These are phyloP conservation scores for Endogone sp. DNA, from an alignment of 192 early-diverging fungal species.

Conservation along the genomic window DNA sequence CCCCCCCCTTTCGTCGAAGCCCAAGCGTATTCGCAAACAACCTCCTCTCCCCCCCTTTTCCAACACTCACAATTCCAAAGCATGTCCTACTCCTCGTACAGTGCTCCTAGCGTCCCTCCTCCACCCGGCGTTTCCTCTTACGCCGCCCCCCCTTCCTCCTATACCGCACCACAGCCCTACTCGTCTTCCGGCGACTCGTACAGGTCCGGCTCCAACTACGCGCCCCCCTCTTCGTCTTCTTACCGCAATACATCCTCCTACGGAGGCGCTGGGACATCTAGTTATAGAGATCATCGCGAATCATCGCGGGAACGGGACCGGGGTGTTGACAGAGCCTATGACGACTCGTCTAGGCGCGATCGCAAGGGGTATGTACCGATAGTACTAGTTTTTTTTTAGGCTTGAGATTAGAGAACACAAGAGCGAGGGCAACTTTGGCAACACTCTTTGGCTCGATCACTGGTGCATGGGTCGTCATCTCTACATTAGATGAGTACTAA, in stretches of 20 bases:
- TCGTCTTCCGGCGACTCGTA: slow-evolving; percentile 24
- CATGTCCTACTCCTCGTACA: slow-evolving; percentile 24
- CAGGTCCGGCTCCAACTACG: slow-evolving; percentile 7
- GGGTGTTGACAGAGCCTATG: slow-evolving; percentile 34
- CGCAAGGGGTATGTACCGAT: slow-evolving; percentile 12
- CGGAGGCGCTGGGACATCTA: slow-evolving; percentile 22
- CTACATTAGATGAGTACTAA: no score
- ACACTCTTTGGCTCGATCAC: no score
- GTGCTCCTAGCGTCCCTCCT: slow-evolving; percentile 14
- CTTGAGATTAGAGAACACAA: slow-evolving; percentile 3
- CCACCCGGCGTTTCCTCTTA: slow-evolving; percentile 9
- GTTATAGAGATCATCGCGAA: slow-evolving; percentile 14
- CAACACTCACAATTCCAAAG: neutral
- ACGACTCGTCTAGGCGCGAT: slow-evolving; percentile 18
- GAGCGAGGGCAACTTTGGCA: no score
- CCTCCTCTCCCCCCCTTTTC: neutral
- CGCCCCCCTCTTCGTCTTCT: slow-evolving; percentile 3
- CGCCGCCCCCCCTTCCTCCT: slow-evolving; percentile 7
- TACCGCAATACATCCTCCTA: neutral
- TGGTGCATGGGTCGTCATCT: no score
- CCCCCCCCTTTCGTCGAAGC: neutral
- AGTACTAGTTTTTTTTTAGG: neutral
- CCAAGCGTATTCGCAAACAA: no score
- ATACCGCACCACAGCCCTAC: neutral
- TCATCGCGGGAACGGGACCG: slow-evolving; percentile 17